Evolutionary conservation across 208 protist species (phyloP), one percentile per base, ranked within the genome.

Genomic region (Acanthamoeba castellanii): DNA sequence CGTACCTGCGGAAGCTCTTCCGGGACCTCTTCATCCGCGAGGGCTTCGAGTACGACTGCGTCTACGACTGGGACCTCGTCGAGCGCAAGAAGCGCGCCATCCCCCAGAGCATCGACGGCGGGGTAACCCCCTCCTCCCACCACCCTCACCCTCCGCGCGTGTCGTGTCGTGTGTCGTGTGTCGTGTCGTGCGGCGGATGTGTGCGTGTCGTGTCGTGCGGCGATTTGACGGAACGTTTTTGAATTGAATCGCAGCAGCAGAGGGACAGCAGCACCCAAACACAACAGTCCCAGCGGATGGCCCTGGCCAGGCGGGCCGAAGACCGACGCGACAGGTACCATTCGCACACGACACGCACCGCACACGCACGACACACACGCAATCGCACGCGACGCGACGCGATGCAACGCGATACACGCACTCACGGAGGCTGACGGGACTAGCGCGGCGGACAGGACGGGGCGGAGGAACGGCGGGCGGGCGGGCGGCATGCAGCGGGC

Each of bases 1-100:
- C 97, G 22, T 99, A 99, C 96, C 97, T 99, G 64, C 97, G 99
- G 78, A 99, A 99, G 93, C 96, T 99, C 47, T 99, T 99, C 97
- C 96, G 99, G 14, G 98, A 99, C 90, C 97, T 99, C n/a, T 99
- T 99, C 95, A 97, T 99, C 30, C 98, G 98, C 64, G 98, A 99
- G 95, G 98, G 99, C 11, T 99, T 98, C 96, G 97, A 98, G 92
- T 99, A 99, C 87, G 99, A 99, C 97, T 99, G 99, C 96, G 97
- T 99, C 59, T 99, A 99, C 96, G 99, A 99, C 97, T 99, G 99
- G 99, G 99, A 98, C 13, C 95, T 98, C 37, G 34, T 96, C 18
- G 94, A 96, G 22, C 70, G 74, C 16, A 81, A 70, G 70, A 78
- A 70, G 37, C 64, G 50, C 11, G 20, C 14, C 32, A 57, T 81